Percentiles rank a stretch among this genome's conserved stretches.
These are phyloP conservation scores for Backusella macrospora DNA, from an alignment of 192 early-diverging fungal species.

Conservation along the genomic window DNA sequence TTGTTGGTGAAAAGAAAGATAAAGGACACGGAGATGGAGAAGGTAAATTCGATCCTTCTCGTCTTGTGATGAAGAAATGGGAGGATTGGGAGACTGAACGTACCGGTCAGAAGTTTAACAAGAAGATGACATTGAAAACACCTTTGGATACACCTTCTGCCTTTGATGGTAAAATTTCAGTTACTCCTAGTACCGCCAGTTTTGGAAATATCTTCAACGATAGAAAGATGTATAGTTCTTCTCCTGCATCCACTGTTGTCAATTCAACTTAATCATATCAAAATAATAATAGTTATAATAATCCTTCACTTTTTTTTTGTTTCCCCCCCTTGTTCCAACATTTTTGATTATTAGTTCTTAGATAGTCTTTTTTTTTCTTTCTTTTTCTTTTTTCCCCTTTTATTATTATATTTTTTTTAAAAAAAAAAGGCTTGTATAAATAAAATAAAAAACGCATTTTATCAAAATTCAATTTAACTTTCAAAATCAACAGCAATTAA, in stretches of 20 bases:
- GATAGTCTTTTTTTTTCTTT: not conserved
- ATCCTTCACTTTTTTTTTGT: not conserved
- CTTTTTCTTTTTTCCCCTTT: not conserved
- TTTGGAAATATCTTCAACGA: slow-evolving; percentile 34
- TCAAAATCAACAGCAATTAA: slow-evolving; percentile 39
- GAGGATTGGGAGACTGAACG: slow-evolving; percentile 62
- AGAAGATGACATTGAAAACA: slow-evolving; percentile 31
- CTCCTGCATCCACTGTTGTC: slow-evolving; percentile 20
- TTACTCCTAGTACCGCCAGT: slow-evolving; percentile 14
- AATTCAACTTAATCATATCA: not conserved
- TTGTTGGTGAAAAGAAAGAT: slow-evolving; percentile 69
- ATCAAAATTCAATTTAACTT: slow-evolving; percentile 3
- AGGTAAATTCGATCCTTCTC: slow-evolving; percentile 74
- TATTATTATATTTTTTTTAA: not conserved
- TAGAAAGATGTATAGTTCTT: slow-evolving; percentile 41
- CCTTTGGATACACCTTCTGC: slow-evolving; percentile 31
- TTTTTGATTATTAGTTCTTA: slow-evolving; percentile 5
- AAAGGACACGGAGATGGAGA: slow-evolving; percentile 71
- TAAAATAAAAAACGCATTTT: slow-evolving; percentile 9
- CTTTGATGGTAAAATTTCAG: slow-evolving; percentile 30
- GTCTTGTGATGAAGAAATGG: slow-evolving; percentile 62
- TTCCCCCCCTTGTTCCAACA: not conserved
- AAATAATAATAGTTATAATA: not conserved
- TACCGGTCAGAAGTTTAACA: slow-evolving; percentile 46
- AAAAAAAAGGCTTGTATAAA: slow-evolving; percentile 1